phyloP scores from a whole-genome alignment of 768 basidiomycete genomes.

The Calocera cornea region DNA sequence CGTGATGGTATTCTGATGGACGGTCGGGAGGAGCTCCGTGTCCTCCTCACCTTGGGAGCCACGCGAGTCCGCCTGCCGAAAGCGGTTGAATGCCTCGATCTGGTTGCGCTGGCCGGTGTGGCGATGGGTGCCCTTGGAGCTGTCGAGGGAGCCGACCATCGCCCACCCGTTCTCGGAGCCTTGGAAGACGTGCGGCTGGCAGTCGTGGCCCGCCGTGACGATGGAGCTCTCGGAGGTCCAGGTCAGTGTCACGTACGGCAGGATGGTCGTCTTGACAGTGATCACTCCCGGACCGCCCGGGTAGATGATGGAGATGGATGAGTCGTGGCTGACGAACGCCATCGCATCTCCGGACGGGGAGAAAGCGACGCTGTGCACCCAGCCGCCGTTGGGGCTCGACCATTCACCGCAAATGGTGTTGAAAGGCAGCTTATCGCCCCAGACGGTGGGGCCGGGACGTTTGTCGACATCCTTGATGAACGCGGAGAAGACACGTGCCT shows the following conservation, averaged over 20 bases:
- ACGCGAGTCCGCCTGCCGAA: constrained; percentile 80
- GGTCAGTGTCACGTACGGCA: constrained; percentile 72
- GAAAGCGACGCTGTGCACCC: constrained; percentile 93
- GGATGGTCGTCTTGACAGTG: constrained; percentile 57
- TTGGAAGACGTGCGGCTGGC: constrained; percentile 80
- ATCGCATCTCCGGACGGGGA: constrained; percentile 91
- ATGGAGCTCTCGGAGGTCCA: constrained; percentile 75
- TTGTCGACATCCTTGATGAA: constrained; percentile 98
- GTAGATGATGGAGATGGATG: constrained; percentile 84
- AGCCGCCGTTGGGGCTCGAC: constrained; percentile 75
- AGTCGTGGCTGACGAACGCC: constrained; percentile 93
- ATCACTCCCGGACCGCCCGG: constrained; percentile 58
- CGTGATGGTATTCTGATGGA: constrained; percentile 99
- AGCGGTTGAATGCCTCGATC: constrained; percentile 85
- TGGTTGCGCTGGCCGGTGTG: constrained; percentile 22
- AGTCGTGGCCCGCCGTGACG: constrained; percentile 93
- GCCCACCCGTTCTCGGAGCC: constrained; percentile 69
- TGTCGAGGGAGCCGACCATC: constrained; percentile 63
- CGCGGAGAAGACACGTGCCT: constrained; percentile 92
- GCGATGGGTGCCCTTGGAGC: constrained; percentile 26
- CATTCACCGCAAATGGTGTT: constrained; percentile 96
- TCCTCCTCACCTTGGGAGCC: constrained; percentile 38
- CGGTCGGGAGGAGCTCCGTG: constrained; percentile 62
- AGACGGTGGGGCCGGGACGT: constrained; percentile 77
- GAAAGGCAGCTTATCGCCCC: constrained; percentile 98